Evolutionary conservation across 345 rosid genomes (phyloP).

Genomic region (Linum tenue): DNA sequence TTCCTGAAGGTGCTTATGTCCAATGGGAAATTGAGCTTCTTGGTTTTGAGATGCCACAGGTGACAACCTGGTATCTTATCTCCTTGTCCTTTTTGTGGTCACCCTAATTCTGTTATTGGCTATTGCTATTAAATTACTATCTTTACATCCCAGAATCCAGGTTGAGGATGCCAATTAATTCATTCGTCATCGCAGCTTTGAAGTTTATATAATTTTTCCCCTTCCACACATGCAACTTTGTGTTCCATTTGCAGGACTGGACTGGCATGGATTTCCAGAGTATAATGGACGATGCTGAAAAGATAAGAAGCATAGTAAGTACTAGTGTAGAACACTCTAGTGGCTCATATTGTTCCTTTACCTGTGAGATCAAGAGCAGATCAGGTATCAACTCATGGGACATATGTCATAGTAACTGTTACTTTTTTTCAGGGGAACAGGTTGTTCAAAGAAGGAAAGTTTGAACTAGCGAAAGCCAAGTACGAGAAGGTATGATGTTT

Average conservation of each 20-base stretch:
- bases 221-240: not conserved
- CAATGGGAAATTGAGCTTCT: slow-evolving; percentile 97
- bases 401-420: not conserved
- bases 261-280: slow-evolving; percentile 80
- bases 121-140: not conserved
- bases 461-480: slow-evolving; percentile 85
- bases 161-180: slow-evolving; percentile 1
- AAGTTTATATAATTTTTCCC: not conserved
- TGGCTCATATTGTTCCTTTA: slow-evolving; percentile 6
- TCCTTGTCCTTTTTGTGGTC: not conserved
- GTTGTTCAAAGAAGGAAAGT: slow-evolving; percentile 92
- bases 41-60: slow-evolving; percentile 89
- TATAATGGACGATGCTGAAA: slow-evolving; percentile 90
- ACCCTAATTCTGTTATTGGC: not conserved
- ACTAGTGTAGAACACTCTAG: not conserved
- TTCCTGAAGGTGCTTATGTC: slow-evolving; percentile 82
- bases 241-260: slow-evolving; percentile 67
- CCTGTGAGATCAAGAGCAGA: not conserved
- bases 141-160: not conserved
- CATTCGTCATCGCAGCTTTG: not conserved
- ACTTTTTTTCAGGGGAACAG: slow-evolving; percentile 60
- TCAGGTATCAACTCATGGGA: not conserved
- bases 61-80: slow-evolving; percentile 21
- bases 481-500: slow-evolving; percentile 71
- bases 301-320: slow-evolving; percentile 74